Conservation (phyloP, 2,329 filamentous ascomycete species). For the Neospermospora avenae region DNA sequence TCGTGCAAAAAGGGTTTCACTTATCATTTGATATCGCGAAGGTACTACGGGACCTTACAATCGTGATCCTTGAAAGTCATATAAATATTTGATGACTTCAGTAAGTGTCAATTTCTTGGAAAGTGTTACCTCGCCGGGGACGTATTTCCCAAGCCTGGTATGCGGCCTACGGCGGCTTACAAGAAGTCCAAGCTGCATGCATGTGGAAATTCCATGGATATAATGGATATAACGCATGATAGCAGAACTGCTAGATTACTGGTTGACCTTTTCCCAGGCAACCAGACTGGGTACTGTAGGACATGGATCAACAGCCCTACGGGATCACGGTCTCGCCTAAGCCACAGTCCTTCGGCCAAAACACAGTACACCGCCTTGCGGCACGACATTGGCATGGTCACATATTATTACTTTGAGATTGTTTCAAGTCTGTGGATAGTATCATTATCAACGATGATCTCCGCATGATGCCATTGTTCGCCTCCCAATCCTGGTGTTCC, state of each 20-base stretch:
- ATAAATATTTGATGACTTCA: too few species aligned
- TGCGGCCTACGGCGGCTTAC: too few species aligned
- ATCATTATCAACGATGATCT: background rate
- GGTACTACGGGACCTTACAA: too few species aligned
- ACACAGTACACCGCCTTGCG: background rate
- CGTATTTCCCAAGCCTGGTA: too few species aligned
- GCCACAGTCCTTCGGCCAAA: background rate
- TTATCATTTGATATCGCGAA: too few species aligned
- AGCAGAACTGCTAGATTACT: background rate
- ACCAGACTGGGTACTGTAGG: background rate
- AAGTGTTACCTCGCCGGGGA: too few species aligned
- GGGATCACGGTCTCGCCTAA: constrained; percentile 1
- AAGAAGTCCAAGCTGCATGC: background rate
- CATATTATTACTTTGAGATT: background rate
- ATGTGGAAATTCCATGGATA: background rate
- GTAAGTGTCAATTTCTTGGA: too few species aligned
- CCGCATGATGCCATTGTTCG: background rate
- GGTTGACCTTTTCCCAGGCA: background rate
- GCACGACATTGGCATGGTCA: background rate
- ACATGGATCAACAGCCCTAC: background rate
- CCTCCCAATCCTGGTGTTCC: background rate
- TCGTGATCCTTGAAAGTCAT: too few species aligned
- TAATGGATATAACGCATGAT: background rate
- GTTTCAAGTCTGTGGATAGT: background rate
- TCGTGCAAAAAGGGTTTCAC: too few species aligned